Evolutionary conservation across 1,139 yeast genomes (phyloP).

Genomic region (Yamadazyma blattariae): DNA sequence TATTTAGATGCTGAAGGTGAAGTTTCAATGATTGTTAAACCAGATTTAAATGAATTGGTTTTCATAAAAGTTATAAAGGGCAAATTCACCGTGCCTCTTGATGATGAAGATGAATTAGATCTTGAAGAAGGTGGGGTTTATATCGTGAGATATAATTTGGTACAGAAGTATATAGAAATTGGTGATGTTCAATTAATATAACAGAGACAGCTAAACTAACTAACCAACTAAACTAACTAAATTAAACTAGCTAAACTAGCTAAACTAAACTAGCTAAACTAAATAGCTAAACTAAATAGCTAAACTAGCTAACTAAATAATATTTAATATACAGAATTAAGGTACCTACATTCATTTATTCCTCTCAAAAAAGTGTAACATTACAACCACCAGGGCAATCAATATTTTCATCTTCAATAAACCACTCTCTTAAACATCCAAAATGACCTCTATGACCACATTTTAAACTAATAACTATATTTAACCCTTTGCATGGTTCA

Average conservation of each 20-base stretch:
- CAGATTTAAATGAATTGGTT: conserved; percentile 74
- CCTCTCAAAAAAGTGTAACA: conserved; percentile 12
- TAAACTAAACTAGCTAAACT: too few relatives aligned
- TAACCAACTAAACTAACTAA: too few relatives aligned
- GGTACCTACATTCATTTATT: too few relatives aligned
- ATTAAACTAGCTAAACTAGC: too few relatives aligned
- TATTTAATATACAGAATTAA: background rate
- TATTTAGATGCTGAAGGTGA: conserved; percentile 75
- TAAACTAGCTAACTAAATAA: too few relatives aligned
- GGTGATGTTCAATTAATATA: conserved; percentile 46
- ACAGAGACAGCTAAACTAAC: too few relatives aligned
- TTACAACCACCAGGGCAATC: conserved; percentile 85
- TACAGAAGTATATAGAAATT: conserved; percentile 34
- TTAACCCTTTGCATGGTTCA: conserved; percentile 72
- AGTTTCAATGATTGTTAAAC: conserved; percentile 73
- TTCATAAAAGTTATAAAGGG: conserved; percentile 55
- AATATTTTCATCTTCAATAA: conserved; percentile 55
- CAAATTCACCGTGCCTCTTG: conserved; percentile 24
- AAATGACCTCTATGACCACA: conserved; percentile 93
- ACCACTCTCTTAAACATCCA: conserved; percentile 79
- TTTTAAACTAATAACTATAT: conserved; percentile 57
- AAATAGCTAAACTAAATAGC: too few relatives aligned
- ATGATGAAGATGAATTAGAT: conserved; percentile 65
- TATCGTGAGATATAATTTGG: conserved; percentile 65
- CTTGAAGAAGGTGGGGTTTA: conserved; percentile 68